These are phyloP conservation scores for Parastagonospora nodorum DNA, from an alignment of 2,329 filamentous ascomycete genomes.

Conservation along the genomic window DNA sequence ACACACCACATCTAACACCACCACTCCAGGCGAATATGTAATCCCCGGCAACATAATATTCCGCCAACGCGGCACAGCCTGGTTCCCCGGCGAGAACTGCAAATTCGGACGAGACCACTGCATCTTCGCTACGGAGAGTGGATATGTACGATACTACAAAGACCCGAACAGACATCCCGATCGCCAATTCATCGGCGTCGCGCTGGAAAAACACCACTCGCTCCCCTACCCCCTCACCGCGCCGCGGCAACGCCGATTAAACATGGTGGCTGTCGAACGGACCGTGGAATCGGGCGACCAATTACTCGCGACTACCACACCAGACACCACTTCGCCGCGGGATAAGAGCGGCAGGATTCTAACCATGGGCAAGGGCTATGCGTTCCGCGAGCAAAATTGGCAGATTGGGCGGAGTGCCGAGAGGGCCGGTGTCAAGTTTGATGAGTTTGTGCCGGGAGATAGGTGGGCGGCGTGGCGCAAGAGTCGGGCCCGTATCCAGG, in stretches of 20 bases:
- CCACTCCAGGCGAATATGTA: slow-evolving; percentile 78
- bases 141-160: slow-evolving; percentile 96
- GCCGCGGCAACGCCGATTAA: slow-evolving; percentile 74
- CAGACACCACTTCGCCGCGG: slow-evolving; percentile 27
- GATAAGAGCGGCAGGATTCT: slow-evolving; percentile 40
- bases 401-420: slow-evolving; percentile 69
- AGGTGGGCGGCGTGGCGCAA: slow-evolving; percentile 70
- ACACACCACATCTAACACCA: neutral
- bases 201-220: slow-evolving; percentile 78
- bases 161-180: slow-evolving; percentile 83
- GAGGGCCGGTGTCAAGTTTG: slow-evolving; percentile 61
- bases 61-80: slow-evolving; percentile 91
- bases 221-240: slow-evolving; percentile 79
- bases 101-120: slow-evolving; percentile 96
- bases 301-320: slow-evolving; percentile 21
- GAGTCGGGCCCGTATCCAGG: slow-evolving; percentile 57
- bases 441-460: slow-evolving; percentile 62
- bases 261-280: slow-evolving; percentile 64
- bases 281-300: slow-evolving; percentile 20
- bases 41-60: slow-evolving; percentile 97
- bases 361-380: slow-evolving; percentile 59
- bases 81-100: slow-evolving; percentile 95
- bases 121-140: slow-evolving; percentile 81
- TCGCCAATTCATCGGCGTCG: slow-evolving; percentile 92
- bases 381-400: slow-evolving; percentile 70